Base-by-base conservation (phyloP, 1,139 yeast genomes). In the Candida freyschussii region DNA sequence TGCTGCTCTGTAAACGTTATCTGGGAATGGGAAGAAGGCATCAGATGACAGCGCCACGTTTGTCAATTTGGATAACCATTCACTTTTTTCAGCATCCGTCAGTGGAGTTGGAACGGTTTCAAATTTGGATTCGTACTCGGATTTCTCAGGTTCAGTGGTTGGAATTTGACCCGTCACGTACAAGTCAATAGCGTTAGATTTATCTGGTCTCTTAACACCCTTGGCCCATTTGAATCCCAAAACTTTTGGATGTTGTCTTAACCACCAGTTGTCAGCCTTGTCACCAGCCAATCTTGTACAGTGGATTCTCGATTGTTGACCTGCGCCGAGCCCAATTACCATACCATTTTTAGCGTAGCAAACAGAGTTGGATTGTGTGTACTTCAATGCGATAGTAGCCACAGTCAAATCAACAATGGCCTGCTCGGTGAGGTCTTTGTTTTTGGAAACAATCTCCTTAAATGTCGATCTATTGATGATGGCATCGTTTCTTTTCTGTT, bases 21-120 rank as follows among this genome's bases (percentile, higher is more conserved):
- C 98, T 47, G 97, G 94, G 91, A 91, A 91, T 65, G 98, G 98
- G 94, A 91, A 91, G 76, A 91, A 91, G 24, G 98, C 98, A 61
- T 91, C 98, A 4, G 96, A 86, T 13, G 96, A 82, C 52, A 87
- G 72, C 8, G 97, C 89, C 40, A 93, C 98, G 51, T 84, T 78
- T 40, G 67, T 74, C 59, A 86, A 72, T 67, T 87, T 77, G 43
- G 67, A 55, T 48, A 81, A 65, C 97, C 97, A 91, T 53, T 84
- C 95, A 46, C 67, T 66, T 66, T 93, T 85, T 70, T 93, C 98
- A 48, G 72, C 78, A 24, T 64, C 64, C 37, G 95, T 78, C 53
- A 91, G 72, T 39, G 96, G 96, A 48, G 65, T 72, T 49, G 98
- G 98, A 23, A 89, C 53, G 44, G 65, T 78, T 37, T 71, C 91